Evolutionary conservation across 2,329 filamentous ascomycete species (phyloP).

Genomic region (Scedosporium apiospermum): DNA sequence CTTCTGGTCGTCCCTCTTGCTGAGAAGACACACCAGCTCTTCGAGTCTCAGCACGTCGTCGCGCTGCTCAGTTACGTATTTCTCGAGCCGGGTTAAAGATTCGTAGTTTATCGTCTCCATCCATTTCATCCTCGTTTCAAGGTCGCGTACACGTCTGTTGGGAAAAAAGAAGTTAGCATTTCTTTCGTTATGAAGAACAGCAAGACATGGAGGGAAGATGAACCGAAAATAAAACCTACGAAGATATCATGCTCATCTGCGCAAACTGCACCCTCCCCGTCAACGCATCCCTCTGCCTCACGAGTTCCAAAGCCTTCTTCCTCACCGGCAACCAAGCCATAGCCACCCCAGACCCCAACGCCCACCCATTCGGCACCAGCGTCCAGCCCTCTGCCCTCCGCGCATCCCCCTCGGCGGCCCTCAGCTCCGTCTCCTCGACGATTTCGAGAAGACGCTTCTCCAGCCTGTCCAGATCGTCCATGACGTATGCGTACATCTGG

Average conservation of each 20-base stretch:
- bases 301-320: conserved; percentile 33
- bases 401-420: conserved; percentile 14
- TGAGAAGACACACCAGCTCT: conserved; percentile 14
- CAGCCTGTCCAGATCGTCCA: conserved; percentile 34
- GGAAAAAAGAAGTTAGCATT: neutral
- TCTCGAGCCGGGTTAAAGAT: conserved; percentile 16
- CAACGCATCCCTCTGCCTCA: conserved; percentile 33
- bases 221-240: conserved; percentile 12
- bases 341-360: conserved; percentile 27
- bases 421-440: conserved; percentile 30
- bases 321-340: conserved; percentile 35
- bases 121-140: conserved; percentile 22
- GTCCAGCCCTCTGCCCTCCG: conserved; percentile 23
- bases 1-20: conserved; percentile 15
- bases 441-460: conserved; percentile 34
- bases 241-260: conserved; percentile 38
- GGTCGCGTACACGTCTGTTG: conserved; percentile 20
- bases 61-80: conserved; percentile 16
- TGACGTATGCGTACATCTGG: conserved; percentile 37
- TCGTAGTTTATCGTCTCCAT: conserved; percentile 20
- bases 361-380: conserved; percentile 26
- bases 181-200: neutral
- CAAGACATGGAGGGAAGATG: neutral
- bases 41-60: conserved; percentile 18
- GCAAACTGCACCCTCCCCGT: conserved; percentile 36